These are phyloP conservation scores for Chenopodium album DNA, from an alignment of 148 eudicot genomes.

Conservation along the genomic window DNA sequence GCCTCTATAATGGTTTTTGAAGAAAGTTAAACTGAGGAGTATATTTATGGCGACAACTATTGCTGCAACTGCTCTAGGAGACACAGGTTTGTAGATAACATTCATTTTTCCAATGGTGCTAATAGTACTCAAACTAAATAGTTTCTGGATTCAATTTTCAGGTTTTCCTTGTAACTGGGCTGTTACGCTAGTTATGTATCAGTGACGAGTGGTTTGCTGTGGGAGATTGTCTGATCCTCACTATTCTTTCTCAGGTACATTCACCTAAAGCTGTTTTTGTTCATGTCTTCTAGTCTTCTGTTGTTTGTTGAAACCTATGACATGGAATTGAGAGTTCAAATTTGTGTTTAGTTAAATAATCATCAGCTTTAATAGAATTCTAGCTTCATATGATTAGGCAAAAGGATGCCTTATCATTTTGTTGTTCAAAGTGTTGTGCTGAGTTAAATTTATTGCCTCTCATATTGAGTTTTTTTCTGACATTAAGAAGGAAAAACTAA, in stretches of 20 bases:
- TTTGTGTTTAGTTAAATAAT: neutral
- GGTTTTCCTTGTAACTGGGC: constrained; percentile 91
- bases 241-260: constrained; percentile 95
- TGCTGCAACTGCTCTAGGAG: constrained; percentile 78
- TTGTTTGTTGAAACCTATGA: neutral
- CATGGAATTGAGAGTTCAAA: too few relatives aligned
- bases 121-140: neutral
- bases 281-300: neutral
- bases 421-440: too few relatives aligned
- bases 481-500: too few relatives aligned
- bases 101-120: neutral
- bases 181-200: constrained; percentile 79
- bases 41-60: constrained; percentile 29
- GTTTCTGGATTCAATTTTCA: constrained; percentile 21
- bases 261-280: neutral
- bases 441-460: too few relatives aligned
- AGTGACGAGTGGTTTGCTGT: constrained; percentile 98
- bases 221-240: constrained; percentile 86
- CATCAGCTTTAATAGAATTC: too few relatives aligned
- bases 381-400: too few relatives aligned
- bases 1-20: too few relatives aligned
- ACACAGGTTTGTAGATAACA: constrained; percentile 62
- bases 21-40: too few relatives aligned
- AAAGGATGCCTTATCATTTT: too few relatives aligned
- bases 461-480: too few relatives aligned